These are phyloP conservation scores for Pichia kluyveri DNA, from an alignment of 805 yeast species.

Conservation along the genomic window DNA sequence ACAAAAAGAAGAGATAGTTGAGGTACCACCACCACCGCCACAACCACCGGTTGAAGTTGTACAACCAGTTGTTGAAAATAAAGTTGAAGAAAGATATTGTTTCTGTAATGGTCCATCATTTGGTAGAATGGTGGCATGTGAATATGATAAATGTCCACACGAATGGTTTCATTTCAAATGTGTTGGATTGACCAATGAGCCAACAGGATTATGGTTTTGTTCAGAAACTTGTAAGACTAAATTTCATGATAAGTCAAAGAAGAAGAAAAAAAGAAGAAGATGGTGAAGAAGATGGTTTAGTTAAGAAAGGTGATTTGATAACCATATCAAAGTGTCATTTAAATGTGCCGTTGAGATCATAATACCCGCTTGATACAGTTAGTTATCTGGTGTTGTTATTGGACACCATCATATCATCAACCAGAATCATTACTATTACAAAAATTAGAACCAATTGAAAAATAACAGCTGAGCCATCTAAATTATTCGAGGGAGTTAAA, in stretches of 20 bases:
- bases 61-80: neutral
- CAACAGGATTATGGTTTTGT: slow-evolving; percentile 85
- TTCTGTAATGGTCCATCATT: slow-evolving; percentile 43
- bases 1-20: neutral
- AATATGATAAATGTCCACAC: slow-evolving; percentile 67
- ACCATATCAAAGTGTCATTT: no score
- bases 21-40: no score
- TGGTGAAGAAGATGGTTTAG: slow-evolving; percentile 2
- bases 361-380: no score
- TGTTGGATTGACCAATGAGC: slow-evolving; percentile 83
- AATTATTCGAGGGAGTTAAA: no score
- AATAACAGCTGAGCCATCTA: no score
- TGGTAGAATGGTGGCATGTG: slow-evolving; percentile 97
- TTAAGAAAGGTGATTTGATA: no score
- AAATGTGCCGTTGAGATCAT: no score
- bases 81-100: slow-evolving; percentile 29
- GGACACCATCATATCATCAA: no score
- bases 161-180: slow-evolving; percentile 98
- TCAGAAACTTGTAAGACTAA: slow-evolving; percentile 50
- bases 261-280: slow-evolving; percentile 11
- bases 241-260: slow-evolving; percentile 1
- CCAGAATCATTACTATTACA: no score
- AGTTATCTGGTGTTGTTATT: no score
- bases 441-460: no score
- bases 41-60: no score